Conservation (phyloP, 345 rosid species). For the Citrus australasica region DNA sequence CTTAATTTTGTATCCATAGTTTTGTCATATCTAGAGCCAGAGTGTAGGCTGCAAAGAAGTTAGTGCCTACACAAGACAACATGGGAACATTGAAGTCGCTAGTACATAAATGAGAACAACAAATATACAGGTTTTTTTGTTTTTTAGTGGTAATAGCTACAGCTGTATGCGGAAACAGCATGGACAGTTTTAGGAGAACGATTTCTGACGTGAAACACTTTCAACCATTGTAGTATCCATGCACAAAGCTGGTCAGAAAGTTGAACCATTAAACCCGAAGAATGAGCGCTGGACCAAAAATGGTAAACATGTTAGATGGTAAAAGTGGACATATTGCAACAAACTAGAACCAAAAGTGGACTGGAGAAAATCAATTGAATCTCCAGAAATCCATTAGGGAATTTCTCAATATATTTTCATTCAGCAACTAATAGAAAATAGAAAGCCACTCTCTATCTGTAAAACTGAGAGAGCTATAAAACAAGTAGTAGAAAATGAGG, state of each 20-base stretch:
- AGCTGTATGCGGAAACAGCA: neutral
- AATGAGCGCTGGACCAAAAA: conserved; percentile 47
- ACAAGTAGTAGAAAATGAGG: neutral
- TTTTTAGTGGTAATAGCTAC: neutral
- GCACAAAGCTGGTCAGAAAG: conserved; percentile 44
- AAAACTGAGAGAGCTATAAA: neutral
- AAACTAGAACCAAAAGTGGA: neutral
- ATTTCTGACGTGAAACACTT: neutral
- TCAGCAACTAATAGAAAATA: neutral
- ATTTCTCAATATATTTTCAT: neutral
- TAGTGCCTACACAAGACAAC: neutral
- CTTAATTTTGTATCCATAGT: neutral
- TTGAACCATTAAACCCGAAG: conserved; percentile 78
- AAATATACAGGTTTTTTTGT: neutral
- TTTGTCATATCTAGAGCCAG: neutral
- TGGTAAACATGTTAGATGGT: neutral
- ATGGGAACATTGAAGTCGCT: neutral
- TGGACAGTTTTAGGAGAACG: neutral
- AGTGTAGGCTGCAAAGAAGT: neutral
- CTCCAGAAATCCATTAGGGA: neutral
- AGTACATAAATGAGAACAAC: no score
- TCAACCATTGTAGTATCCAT: neutral
- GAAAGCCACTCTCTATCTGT: neutral
- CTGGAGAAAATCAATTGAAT: neutral
- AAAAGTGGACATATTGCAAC: no score